Base-by-base conservation (phyloP, 2,329 filamentous ascomycete species). In the Monosporascus sp. region DNA sequence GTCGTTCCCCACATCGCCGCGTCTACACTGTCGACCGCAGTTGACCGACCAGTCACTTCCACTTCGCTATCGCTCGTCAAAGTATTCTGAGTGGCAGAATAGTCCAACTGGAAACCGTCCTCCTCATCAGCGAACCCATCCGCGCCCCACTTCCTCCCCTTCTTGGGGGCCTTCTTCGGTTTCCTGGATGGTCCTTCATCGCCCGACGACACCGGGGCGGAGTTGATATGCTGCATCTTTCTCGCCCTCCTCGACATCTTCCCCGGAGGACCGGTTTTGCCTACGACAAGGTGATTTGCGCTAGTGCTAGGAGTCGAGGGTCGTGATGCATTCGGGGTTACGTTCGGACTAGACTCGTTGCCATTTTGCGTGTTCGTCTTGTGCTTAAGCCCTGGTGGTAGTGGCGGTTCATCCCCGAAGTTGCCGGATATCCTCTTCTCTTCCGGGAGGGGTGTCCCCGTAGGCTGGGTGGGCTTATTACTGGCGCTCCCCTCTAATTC, bases 81-180 rank as follows among this genome's bases (percentile, higher is more conserved):
- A 46, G 74, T 75, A 47, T 78, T 80, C 24, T 59, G 60, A 20
- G 77, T 72, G 3, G 80, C 81, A n/a, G 94, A 99, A 72, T 97
- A 99, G 73, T 99, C 94, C 37, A 99, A 78, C 55, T 89, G 84
- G 17, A 87, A 79, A 63, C 84, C 84, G 55, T 89, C 88, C 53
- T 91, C 89, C 66, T 96, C 93, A 59, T 92, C 89, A 7, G 90
- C 91, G 61, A 87, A 77, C 4, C 94, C 94, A 67, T 96, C 90
- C 5, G 88, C 89, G 65, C 92, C 89, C 94, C 94, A 99, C 67
- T 88, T 91, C 58, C 94, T 85, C 63, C 90, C 90, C 70, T 91
- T 92, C 77, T 97, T 97, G 8, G 75, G 78, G 14, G 78, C 72
- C 60, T 83, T 84, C 70, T 85, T 89, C 46, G 70, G 71, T 64